Evolutionary conservation across 257 asterid species (phyloP), one percentile per base, ranked within the genome.

Genomic region (Fraxinus pennsylvanica): DNA sequence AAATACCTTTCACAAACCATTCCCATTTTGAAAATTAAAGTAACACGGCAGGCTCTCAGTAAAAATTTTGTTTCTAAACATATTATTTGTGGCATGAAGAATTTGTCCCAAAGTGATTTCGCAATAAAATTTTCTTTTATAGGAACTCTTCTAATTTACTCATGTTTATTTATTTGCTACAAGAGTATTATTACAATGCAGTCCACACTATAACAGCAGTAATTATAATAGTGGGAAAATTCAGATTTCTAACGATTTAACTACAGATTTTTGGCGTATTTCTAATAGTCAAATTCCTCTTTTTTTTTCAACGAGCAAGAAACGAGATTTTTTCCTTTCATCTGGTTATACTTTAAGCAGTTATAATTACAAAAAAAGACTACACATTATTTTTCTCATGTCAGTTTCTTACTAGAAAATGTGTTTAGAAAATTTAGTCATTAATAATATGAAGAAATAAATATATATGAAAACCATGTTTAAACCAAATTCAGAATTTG

Each of bases 1-100:
- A 73, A 71, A 77, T 71, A 70, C 57, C 73, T 69, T 73, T 68
- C 61, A n/a, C 59, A 35, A 12, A 66, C 71, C 74, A 57, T 36
- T 82, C 67, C 73, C 30, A 32, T 22, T 12, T 63, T 68, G 39
- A 43, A 29, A 79, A 35, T 35, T 36, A 65, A 65, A 83, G 21
- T 21, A 61, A 5, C 17, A 43, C 39, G 22, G 39, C 50, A 66
- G 61, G 52, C 52, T 70, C 43, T 68, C 36, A 27, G 47, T 69
- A 47, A 47, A 50, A 14, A 70, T 52, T 5, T 19, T 6, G 25
- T 19, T 17, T 17, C n/a, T 54, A 3, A 19, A 6, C 54, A 69
- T 68, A 68, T 57, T 21, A 41, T 59, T 43, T 43, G 27, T 27
- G 52, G 73, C 25, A n/a, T 52, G 78, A 81, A 33, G 66, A 78